Conservation (phyloP, 805 yeast species). For the Candida taoyuanica region DNA sequence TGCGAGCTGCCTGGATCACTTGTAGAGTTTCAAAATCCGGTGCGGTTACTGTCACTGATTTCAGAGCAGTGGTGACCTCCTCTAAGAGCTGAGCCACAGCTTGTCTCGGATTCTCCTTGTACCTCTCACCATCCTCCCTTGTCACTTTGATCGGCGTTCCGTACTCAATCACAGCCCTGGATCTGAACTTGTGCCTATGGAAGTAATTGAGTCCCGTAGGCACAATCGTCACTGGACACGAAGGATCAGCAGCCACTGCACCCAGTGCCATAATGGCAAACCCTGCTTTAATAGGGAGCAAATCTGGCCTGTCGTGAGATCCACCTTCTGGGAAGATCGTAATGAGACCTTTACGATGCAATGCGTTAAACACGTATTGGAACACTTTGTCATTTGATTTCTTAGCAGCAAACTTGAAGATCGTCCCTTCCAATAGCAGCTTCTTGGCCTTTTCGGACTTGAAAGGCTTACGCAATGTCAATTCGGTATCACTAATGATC, state of each 20-base stretch:
- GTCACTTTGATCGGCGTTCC: constrained; percentile 79
- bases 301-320: constrained; percentile 87
- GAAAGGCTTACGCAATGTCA: constrained; percentile 65
- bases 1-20: constrained; percentile 91
- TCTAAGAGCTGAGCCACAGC: constrained; percentile 73
- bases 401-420: constrained; percentile 70
- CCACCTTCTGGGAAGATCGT: constrained; percentile 99
- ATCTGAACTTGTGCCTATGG: constrained; percentile 89
- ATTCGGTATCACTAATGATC: constrained; percentile 67
- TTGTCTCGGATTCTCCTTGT: constrained; percentile 63
- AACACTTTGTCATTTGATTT: constrained; percentile 82
- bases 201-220: constrained; percentile 97
- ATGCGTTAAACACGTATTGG: constrained; percentile 74
- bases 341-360: constrained; percentile 71
- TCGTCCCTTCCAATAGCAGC: constrained; percentile 52
- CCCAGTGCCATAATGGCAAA: constrained; percentile 98
- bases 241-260: constrained; percentile 74
- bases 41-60: constrained; percentile 87
- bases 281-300: constrained; percentile 92
- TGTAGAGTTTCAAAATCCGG: constrained; percentile 90
- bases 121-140: constrained; percentile 55
- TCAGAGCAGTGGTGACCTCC: constrained; percentile 67
- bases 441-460: constrained; percentile 43
- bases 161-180: constrained; percentile 91
- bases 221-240: constrained; percentile 74